Percentiles rank a stretch among this genome's conserved stretches.
These are phyloP conservation scores for Bruguiera gymnorhiza DNA, from an alignment of 345 rosid species.

Conservation along the genomic window DNA sequence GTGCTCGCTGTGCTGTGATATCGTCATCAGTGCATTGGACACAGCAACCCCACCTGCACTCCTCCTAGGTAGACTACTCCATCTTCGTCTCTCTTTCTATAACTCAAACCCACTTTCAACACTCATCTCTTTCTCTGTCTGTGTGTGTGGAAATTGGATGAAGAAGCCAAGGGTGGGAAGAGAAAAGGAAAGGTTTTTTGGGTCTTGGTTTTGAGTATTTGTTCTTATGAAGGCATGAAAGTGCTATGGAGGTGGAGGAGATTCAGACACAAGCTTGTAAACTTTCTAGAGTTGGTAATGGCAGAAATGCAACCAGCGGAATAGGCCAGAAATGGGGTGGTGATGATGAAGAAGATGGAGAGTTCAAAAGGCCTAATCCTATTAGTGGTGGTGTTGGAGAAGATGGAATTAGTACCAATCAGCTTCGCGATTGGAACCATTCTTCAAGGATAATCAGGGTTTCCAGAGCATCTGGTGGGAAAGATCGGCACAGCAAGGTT, in stretches of 20 bases:
- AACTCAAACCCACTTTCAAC: not conserved
- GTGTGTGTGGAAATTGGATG: not conserved
- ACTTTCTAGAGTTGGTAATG: conserved; percentile 55
- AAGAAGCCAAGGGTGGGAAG: not conserved
- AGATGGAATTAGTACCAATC: conserved; percentile 25
- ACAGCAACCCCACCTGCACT: conserved; percentile 42
- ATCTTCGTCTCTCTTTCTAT: conserved; percentile 13
- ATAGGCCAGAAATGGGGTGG: conserved; percentile 26
- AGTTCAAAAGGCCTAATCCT: conserved; percentile 36
- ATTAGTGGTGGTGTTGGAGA: conserved; percentile 11
- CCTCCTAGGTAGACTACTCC: not conserved
- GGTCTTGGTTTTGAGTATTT: conserved; percentile 17
- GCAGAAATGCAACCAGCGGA: conserved; percentile 36
- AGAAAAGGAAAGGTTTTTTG: conserved; percentile 14
- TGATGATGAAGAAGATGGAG: conserved; percentile 54
- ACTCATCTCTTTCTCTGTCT: conserved; percentile 10
- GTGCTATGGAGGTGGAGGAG: conserved; percentile 80
- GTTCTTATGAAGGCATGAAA: conserved; percentile 61
- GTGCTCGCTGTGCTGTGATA: conserved; percentile 39
- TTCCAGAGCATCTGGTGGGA: conserved; percentile 93
- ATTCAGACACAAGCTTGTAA: conserved; percentile 56
- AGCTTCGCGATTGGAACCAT: conserved; percentile 63
- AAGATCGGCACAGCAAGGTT: conserved; percentile 98
- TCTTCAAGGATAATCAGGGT: conserved; percentile 91
- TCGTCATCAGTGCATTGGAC: conserved; percentile 63